Evolutionary conservation across 2,329 filamentous ascomycete genomes (phyloP).

Genomic region (Diaporthe vexans): DNA sequence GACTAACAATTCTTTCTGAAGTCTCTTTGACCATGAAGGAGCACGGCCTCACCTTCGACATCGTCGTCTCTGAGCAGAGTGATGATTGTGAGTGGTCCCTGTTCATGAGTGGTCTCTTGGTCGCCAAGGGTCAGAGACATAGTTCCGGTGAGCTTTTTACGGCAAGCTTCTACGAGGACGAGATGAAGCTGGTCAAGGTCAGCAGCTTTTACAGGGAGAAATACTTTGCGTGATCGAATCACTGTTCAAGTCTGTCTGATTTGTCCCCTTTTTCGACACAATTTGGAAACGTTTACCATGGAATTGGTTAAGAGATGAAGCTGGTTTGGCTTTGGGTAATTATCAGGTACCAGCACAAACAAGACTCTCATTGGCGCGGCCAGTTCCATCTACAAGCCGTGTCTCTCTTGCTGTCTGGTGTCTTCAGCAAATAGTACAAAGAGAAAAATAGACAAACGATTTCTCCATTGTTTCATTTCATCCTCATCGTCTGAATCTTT

Average conservation of each 20-base stretch:
- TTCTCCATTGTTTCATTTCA: background rate
- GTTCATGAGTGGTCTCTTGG: constrained; percentile 22
- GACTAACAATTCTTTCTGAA: background rate
- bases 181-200: constrained; percentile 15
- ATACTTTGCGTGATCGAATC: background rate
- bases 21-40: constrained; percentile 5
- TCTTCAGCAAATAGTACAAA: background rate
- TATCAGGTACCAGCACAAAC: background rate
- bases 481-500: too few species aligned
- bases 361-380: background rate
- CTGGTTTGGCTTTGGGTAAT: background rate
- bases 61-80: background rate
- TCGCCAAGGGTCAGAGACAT: background rate
- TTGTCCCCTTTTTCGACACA: background rate
- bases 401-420: background rate
- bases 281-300: background rate
- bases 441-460: background rate
- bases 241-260: background rate
- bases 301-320: background rate
- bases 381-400: background rate
- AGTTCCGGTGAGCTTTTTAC: background rate
- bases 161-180: constrained; percentile 4
- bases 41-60: constrained; percentile 16
- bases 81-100: constrained; percentile 4
- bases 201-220: constrained; percentile 3